Evolutionary conservation across 768 basidiomycete species (phyloP).

Genomic region (Amanita subjunquillea): DNA sequence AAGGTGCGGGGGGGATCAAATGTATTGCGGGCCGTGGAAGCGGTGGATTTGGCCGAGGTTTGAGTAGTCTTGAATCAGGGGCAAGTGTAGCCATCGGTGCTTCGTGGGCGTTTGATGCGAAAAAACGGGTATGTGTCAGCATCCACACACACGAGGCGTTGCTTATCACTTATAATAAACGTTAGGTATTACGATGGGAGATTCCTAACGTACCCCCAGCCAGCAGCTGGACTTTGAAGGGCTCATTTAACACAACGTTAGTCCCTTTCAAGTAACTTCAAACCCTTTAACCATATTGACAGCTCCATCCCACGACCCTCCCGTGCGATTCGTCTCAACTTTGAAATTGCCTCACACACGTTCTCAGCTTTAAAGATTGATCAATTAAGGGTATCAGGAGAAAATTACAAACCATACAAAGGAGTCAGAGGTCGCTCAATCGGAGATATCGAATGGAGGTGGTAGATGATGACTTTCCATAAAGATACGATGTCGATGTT

Average conservation of each 20-base stretch:
- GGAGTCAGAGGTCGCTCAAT: conserved; percentile 64
- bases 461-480: conserved; percentile 19
- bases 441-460: conserved; percentile 67
- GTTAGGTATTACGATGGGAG: conserved; percentile 69
- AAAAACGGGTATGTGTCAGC: conserved; percentile 36
- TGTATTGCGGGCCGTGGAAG: conserved; percentile 55
- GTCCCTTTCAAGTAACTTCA: conserved; percentile 12
- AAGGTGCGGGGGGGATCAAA: conserved; percentile 61
- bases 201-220: conserved; percentile 59
- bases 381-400: conserved; percentile 69
- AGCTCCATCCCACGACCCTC: conserved; percentile 50
- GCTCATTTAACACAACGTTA: conserved; percentile 63
- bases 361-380: conserved; percentile 81
- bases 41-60: conserved; percentile 30
- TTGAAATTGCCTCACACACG: conserved; percentile 60
- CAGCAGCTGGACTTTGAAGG: conserved; percentile 62
- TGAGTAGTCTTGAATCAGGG: conserved; percentile 21
- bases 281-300: conserved; percentile 4
- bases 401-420: conserved; percentile 86
- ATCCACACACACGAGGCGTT: neutral
- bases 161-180: neutral
- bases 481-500: neutral
- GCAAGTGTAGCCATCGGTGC: conserved; percentile 29
- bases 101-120: conserved; percentile 76
- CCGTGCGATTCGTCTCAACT: conserved; percentile 63